Conservation (phyloP, 176 grass and related monocot species). For the Avena insularis region DNA sequence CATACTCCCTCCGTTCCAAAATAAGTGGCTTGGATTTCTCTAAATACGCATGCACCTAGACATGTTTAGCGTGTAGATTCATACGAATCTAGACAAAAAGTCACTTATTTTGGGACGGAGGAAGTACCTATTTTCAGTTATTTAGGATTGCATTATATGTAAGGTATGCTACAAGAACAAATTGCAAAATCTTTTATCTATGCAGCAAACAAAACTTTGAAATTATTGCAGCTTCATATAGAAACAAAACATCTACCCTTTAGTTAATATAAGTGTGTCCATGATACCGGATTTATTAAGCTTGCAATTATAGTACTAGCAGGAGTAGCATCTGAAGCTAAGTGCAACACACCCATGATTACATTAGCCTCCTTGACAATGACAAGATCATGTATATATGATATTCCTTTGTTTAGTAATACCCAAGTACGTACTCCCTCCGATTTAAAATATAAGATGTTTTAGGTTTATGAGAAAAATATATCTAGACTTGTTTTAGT, state of each 20-base stretch:
- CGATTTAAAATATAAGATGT: too few relatives aligned
- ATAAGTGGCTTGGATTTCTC: too few relatives aligned
- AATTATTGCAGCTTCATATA: conserved; percentile 1
- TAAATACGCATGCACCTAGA: too few relatives aligned
- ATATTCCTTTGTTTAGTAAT: conserved; percentile 14
- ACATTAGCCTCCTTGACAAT: conserved; percentile 40
- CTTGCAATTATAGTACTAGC: background rate
- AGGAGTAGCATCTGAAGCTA: background rate
- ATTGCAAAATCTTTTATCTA: background rate
- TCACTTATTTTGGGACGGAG: too few relatives aligned
- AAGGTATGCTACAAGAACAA: background rate
- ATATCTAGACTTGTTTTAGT: too few relatives aligned
- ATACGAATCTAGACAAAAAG: too few relatives aligned
- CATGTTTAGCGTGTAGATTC: too few relatives aligned
- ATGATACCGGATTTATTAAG: background rate
- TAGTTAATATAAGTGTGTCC: background rate
- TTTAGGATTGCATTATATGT: background rate
- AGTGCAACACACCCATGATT: conserved; percentile 13
- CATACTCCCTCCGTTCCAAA: too few relatives aligned
- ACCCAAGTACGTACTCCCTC: conserved; percentile 1
- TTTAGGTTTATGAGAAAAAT: too few relatives aligned
- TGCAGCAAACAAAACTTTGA: background rate
- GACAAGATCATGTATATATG: conserved; percentile 34
- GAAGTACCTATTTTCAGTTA: too few relatives aligned
- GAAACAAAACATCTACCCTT: background rate